Evolutionary conservation across 1,284 basidiomycete genomes (phyloP).

Genomic region (Mycena citricolor): DNA sequence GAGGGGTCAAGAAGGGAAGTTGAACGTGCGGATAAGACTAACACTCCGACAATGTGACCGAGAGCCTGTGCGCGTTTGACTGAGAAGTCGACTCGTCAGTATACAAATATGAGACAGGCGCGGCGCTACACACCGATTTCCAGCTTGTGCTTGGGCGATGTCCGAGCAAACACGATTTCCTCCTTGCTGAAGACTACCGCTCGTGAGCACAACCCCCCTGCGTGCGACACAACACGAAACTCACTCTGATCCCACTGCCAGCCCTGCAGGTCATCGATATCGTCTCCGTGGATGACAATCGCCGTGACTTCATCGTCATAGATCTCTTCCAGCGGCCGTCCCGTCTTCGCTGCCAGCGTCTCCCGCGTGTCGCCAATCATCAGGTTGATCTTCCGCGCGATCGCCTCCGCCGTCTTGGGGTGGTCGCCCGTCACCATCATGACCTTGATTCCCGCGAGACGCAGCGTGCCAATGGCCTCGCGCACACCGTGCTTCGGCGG

Average conservation of each 20-base stretch:
- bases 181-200: slow-evolving; percentile 59
- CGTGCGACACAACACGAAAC: slow-evolving; percentile 22
- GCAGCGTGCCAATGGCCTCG: slow-evolving; percentile 66
- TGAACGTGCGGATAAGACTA: slow-evolving; percentile 29
- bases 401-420: slow-evolving; percentile 69
- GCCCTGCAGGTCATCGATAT: slow-evolving; percentile 59
- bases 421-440: slow-evolving; percentile 74
- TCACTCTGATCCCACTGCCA: slow-evolving; percentile 72
- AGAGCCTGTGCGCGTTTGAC: slow-evolving; percentile 70
- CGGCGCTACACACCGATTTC: slow-evolving; percentile 55
- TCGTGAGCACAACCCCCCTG: slow-evolving; percentile 1
- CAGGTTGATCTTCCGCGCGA: slow-evolving; percentile 67
- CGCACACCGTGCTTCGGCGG: slow-evolving; percentile 71
- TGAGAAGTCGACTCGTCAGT: slow-evolving; percentile 25
- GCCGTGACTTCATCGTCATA: slow-evolving; percentile 68
- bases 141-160: slow-evolving; percentile 70
- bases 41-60: slow-evolving; percentile 72
- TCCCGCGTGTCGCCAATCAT: slow-evolving; percentile 65
- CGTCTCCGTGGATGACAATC: slow-evolving; percentile 66
- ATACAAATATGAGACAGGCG: background rate
- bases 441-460: slow-evolving; percentile 68
- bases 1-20: background rate
- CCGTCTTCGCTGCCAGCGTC: slow-evolving; percentile 55
- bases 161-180: slow-evolving; percentile 72
- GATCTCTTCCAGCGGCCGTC: slow-evolving; percentile 53